Evolutionary conservation across 139 green algal genomes (phyloP).

Genomic region (Chlamydomonas sp.): DNA sequence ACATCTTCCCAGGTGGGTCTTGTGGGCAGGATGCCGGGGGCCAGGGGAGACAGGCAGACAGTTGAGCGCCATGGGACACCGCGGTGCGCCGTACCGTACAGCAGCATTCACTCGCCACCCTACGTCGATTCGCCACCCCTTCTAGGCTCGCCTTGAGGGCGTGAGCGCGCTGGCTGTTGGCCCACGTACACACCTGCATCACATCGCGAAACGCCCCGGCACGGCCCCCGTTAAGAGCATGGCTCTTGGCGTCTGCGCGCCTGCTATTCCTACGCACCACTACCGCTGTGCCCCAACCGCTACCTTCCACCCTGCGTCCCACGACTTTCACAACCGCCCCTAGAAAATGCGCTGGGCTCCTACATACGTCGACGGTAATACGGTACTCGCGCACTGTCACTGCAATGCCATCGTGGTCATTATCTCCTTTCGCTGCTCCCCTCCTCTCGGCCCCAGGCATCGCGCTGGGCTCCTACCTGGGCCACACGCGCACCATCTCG

Average conservation of each 20-base stretch:
- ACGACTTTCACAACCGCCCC: too few relatives aligned
- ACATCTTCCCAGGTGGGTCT: conserved; percentile 72
- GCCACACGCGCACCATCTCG: conserved; percentile 63
- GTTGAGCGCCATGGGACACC: not conserved
- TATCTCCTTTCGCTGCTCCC: not conserved
- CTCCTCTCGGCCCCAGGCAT: conserved; percentile 41
- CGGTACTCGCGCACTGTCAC: too few relatives aligned
- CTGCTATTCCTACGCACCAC: too few relatives aligned
- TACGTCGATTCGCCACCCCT: not conserved
- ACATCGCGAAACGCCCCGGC: too few relatives aligned
- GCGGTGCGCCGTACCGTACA: not conserved
- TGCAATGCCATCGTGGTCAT: not conserved
- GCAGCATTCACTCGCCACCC: not conserved
- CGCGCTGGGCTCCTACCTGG: conserved; percentile 75
- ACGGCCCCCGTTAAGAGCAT: too few relatives aligned
- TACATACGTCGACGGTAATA: too few relatives aligned
- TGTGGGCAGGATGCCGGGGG: not conserved
- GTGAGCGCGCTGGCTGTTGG: too few relatives aligned
- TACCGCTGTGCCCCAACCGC: too few relatives aligned
- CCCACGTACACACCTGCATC: too few relatives aligned
- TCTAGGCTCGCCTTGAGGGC: not conserved
- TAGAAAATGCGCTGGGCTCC: too few relatives aligned
- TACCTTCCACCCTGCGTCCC: too few relatives aligned
- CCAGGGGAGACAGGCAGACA: not conserved
- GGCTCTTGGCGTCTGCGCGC: too few relatives aligned